Percentiles rank a stretch among this genome's conserved stretches.
These are phyloP conservation scores for Crithidia bombi DNA, from an alignment of 208 protist species.

Conservation along the genomic window DNA sequence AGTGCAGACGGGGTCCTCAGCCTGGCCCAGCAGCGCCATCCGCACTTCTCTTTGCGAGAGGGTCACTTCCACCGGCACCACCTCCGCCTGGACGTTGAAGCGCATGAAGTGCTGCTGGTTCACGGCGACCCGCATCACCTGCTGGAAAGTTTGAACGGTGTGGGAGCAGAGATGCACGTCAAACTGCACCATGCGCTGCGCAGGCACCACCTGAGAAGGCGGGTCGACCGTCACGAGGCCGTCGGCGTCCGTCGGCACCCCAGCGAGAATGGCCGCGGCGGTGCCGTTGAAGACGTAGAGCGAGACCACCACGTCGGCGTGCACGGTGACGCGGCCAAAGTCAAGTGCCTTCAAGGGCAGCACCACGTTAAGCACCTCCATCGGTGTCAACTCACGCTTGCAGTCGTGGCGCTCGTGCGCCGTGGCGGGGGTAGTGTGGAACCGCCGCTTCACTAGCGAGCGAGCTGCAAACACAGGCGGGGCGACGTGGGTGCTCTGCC, in stretches of 20 bases:
- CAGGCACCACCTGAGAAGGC: conserved; percentile 89
- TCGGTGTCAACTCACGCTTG: conserved; percentile 83
- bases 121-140: conserved; percentile 88
- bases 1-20: conserved; percentile 71
- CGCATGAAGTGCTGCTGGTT: conserved; percentile 91
- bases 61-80: conserved; percentile 90
- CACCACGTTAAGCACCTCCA: conserved; percentile 84
- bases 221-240: conserved; percentile 67
- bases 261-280: conserved; percentile 65
- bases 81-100: conserved; percentile 88
- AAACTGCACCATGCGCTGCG: conserved; percentile 90
- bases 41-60: conserved; percentile 83
- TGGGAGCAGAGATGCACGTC: conserved; percentile 82
- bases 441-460: conserved; percentile 86
- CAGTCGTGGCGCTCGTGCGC: conserved; percentile 91
- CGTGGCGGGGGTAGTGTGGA: conserved; percentile 72
- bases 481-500: conserved; percentile 44
- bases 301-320: conserved; percentile 66
- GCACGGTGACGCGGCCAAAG: conserved; percentile 91
- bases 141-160: conserved; percentile 73
- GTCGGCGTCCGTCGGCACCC: conserved; percentile 78
- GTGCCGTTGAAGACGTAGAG: conserved; percentile 95
- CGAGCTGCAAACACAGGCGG: conserved; percentile 76
- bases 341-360: conserved; percentile 86
- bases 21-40: conserved; percentile 78